These are phyloP conservation scores for Trametes gibbosa DNA, from an alignment of 768 basidiomycete species.

Conservation along the genomic window DNA sequence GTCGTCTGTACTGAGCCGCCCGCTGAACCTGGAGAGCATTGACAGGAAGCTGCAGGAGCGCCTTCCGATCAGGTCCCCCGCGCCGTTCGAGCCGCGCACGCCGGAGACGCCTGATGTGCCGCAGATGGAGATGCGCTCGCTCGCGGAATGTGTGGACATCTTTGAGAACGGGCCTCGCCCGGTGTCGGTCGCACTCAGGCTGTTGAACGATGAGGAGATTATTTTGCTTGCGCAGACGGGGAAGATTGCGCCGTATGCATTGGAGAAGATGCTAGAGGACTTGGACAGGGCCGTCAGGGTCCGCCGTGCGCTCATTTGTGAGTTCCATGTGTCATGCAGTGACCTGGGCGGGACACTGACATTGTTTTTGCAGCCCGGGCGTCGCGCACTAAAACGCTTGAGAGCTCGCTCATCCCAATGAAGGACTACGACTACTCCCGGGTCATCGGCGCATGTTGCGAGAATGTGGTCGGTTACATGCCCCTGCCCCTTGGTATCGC, in stretches of 20 bases:
- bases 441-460: constrained; percentile 95
- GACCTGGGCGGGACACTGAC: not conserved
- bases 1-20: constrained; percentile 25
- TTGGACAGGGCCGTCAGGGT: constrained; percentile 84
- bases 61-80: constrained; percentile 24
- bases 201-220: constrained; percentile 89
- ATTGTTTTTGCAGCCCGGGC: constrained; percentile 61
- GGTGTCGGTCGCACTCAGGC: constrained; percentile 50
- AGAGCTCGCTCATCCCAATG: constrained; percentile 79
- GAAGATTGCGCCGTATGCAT: constrained; percentile 91
- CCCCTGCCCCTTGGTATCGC: constrained; percentile 96
- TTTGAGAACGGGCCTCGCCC: constrained; percentile 73
- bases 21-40: constrained; percentile 56
- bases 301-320: constrained; percentile 87
- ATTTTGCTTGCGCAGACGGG: constrained; percentile 85
- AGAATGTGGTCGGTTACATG: constrained; percentile 97
- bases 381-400: constrained; percentile 79
- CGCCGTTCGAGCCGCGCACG: constrained; percentile 24
- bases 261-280: constrained; percentile 93
- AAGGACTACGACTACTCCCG: constrained; percentile 88
- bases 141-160: constrained; percentile 78
- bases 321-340: constrained; percentile 34
- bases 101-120: constrained; percentile 15
- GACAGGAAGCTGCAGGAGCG: constrained; percentile 48
- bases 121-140: constrained; percentile 40